Evolutionary conservation across 805 yeast genomes (phyloP).

Genomic region (Torulaspora delbrueckii): DNA sequence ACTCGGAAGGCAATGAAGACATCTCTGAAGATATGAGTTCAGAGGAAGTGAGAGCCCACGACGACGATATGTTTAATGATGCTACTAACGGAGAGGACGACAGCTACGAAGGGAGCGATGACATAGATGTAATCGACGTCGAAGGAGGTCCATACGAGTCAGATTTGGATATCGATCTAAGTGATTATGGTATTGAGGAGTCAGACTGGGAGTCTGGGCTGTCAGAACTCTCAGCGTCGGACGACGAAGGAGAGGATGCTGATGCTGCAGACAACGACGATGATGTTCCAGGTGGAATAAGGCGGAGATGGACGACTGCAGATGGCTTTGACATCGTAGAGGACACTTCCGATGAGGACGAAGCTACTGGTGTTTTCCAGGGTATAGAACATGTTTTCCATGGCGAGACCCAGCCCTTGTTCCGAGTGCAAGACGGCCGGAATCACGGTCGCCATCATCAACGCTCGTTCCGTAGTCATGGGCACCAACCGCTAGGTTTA

Average conservation of each 20-base stretch:
- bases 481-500: conserved; percentile 22
- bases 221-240: conserved; percentile 32
- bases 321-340: conserved; percentile 30
- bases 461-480: conserved; percentile 20
- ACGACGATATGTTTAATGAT: conserved; percentile 26
- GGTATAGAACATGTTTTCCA: conserved; percentile 34
- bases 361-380: conserved; percentile 29
- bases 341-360: conserved; percentile 32
- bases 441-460: conserved; percentile 22
- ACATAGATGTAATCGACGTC: conserved; percentile 25
- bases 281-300: conserved; percentile 17
- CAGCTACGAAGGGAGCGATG: conserved; percentile 20
- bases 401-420: conserved; percentile 26
- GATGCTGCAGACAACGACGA: conserved; percentile 24
- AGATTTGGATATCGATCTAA: conserved; percentile 34
- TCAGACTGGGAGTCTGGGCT: conserved; percentile 37
- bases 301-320: conserved; percentile 30
- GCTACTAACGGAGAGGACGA: conserved; percentile 28
- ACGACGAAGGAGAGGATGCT: conserved; percentile 32
- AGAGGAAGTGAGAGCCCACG: conserved; percentile 30
- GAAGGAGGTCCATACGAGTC: conserved; percentile 31
- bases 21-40: conserved; percentile 23
- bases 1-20: conserved; percentile 30
- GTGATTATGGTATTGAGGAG: conserved; percentile 35
- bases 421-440: conserved; percentile 27